These are phyloP conservation scores for Colletotrichum brevisporum DNA, from an alignment of 2,329 filamentous ascomycete species.

Conservation along the genomic window DNA sequence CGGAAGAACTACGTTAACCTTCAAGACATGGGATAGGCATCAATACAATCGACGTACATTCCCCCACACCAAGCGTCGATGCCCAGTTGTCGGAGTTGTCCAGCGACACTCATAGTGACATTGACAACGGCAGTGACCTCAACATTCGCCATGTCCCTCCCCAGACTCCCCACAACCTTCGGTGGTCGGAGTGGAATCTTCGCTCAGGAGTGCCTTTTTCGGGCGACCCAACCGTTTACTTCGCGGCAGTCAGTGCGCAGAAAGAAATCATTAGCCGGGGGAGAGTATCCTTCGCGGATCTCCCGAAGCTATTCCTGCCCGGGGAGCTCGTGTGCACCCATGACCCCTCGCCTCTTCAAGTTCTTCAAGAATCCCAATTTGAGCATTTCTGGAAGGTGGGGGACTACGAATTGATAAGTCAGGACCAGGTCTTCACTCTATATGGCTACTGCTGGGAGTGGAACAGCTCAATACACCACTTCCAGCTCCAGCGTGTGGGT, in stretches of 20 bases:
- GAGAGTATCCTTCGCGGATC: background rate
- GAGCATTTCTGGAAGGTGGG: background rate
- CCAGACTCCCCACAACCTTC: background rate
- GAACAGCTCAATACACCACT: background rate
- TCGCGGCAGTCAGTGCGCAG: background rate
- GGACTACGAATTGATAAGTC: rapidly evolving
- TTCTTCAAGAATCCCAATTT: background rate
- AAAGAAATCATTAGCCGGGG: background rate
- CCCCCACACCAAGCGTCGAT: too few species aligned
- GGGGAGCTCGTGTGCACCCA: background rate
- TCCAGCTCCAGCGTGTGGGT: background rate
- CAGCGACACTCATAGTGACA: too few species aligned
- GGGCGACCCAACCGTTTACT: background rate
- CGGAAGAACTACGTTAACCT: too few species aligned
- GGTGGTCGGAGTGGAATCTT: background rate
- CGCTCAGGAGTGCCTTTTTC: background rate
- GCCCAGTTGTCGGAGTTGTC: too few species aligned
- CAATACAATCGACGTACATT: too few species aligned
- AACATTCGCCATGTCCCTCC: too few species aligned
- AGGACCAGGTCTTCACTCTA: background rate
- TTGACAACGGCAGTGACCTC: too few species aligned
- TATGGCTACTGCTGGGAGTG: background rate
- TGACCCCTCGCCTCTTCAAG: background rate
- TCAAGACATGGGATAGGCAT: too few species aligned
- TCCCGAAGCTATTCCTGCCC: background rate